Evolutionary conservation across 2,329 filamentous ascomycete genomes (phyloP), one percentile per base, ranked within the genome.

Genomic region (Colletotrichum sp.): DNA sequence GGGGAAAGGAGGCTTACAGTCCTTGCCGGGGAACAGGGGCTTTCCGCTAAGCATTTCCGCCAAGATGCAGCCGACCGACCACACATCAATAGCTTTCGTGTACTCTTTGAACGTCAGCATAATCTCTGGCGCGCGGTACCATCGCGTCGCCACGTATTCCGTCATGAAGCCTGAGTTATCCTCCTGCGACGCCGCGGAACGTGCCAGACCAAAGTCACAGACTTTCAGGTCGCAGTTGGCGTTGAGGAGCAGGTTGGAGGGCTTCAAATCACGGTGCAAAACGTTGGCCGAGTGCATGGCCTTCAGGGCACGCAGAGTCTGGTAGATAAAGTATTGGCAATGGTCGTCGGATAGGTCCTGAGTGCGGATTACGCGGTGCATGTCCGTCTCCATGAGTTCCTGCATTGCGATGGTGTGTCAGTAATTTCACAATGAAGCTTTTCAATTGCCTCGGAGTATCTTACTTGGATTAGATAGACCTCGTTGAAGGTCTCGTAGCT

Each of bases 151-250:
- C 73, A 99, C 97, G 84, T 99, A 99, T 98, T 99, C 97, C 18
- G 97, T 99, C 97, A 99, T 99, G 92, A 99, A 99, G 26, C 97
- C 97, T n/a, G 96, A 98, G 88, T 99, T 99, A 86, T 99, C 97
- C 83, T 99, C 97, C 80, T 98, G 98, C 12, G 96, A 98, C 10
- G 97, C 97, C 15, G 97, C 97, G 12, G 96, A 99, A 82, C 96
- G 93, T 65, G 97, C 97, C 73, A 99, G 92, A 83, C 97, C 97
- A 83, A 99, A 99, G 85, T 99, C 97, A 87, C 97, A 99, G 80
- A 99, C 97, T 88, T 99, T 99, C 80, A 99, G 90, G 87, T 99
- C 97, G 86, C 97, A 99, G 87, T 99, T 99, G 82, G 97, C 97
- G 84, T 99, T 99, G 78, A 99, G 91, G 30, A 99, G 93, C 77